Conservation (phyloP, 176 grass and related monocot genomes). For the Zea luxurians region DNA sequence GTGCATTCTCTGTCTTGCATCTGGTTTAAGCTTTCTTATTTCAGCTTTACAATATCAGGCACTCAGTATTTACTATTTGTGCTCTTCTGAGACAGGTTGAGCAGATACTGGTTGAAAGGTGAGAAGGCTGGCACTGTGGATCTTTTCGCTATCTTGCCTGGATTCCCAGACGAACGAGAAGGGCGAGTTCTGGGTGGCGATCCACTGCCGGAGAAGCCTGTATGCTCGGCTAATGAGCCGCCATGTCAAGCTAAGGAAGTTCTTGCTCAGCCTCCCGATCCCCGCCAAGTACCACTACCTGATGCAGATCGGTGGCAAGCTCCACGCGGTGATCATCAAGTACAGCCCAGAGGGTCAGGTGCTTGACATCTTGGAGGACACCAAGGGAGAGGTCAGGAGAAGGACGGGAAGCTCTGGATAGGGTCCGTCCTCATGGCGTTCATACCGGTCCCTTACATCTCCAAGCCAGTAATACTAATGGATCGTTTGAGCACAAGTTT, state of each 20-base stretch:
- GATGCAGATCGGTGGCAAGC: constrained; percentile 70
- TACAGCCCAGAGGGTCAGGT: constrained; percentile 60
- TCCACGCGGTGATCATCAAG: constrained; percentile 72
- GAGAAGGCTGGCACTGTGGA: constrained; percentile 76
- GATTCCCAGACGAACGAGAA: constrained; percentile 88
- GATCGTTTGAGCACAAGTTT: background rate
- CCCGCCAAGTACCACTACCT: constrained; percentile 72
- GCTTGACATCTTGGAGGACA: constrained; percentile 82
- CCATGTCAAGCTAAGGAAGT: constrained; percentile 53
- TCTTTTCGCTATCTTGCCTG: constrained; percentile 67
- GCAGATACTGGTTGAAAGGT: constrained; percentile 85
- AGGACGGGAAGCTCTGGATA: constrained; percentile 87
- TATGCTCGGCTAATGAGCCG: constrained; percentile 58
- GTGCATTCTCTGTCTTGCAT: constrained; percentile 5
- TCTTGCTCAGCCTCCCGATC: constrained; percentile 78
- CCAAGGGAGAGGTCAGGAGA: constrained; percentile 85
- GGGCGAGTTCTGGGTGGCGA: constrained; percentile 93
- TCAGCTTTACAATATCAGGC: background rate
- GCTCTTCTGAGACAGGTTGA: constrained; percentile 52
- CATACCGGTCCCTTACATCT: no score
- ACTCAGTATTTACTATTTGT: background rate
- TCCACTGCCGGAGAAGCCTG: constrained; percentile 56
- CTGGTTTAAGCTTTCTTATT: background rate
- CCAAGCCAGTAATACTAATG: background rate
- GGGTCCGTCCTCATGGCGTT: constrained; percentile 92